Evolutionary conservation across 2,329 filamentous ascomycete species (phyloP).

Genomic region (Ploettnerulaceae sp.): DNA sequence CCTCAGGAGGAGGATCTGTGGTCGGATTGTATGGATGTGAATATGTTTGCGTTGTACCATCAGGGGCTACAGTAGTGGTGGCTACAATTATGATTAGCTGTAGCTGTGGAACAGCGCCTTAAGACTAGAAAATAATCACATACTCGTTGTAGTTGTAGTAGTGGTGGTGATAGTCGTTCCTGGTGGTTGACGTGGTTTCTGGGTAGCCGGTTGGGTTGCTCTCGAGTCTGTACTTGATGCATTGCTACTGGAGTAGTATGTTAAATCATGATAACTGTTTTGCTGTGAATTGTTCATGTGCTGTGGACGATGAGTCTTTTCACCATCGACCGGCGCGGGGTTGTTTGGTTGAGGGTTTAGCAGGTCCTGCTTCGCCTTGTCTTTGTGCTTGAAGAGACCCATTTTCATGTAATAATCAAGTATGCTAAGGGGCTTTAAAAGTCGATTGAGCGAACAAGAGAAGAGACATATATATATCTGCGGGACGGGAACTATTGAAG

Average conservation of each 20-base stretch:
- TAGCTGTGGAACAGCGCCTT: neutral
- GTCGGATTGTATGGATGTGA: conserved; percentile 26
- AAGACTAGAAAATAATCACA: neutral
- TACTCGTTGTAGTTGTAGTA: conserved; percentile 28
- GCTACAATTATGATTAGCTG: conserved; percentile 16
- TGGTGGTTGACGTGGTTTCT: conserved; percentile 14
- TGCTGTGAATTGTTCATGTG: conserved; percentile 10
- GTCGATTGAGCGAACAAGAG: too few relatives aligned
- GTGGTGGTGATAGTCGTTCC: conserved; percentile 27
- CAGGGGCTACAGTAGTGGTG: conserved; percentile 24
- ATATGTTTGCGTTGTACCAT: conserved; percentile 23
- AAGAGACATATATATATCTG: too few relatives aligned
- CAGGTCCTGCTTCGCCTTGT: conserved; percentile 17
- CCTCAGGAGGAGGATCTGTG: conserved; percentile 25
- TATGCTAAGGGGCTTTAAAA: too few relatives aligned
- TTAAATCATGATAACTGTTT: conserved; percentile 24
- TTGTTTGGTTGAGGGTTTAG: conserved; percentile 4
- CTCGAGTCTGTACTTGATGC: conserved; percentile 18
- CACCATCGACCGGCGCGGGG: neutral
- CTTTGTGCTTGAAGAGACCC: conserved; percentile 24
- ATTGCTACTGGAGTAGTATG: conserved; percentile 25
- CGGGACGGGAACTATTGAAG: too few relatives aligned
- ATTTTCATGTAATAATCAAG: too few relatives aligned
- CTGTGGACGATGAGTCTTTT: conserved; percentile 10
- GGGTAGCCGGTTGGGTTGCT: conserved; percentile 11